Evolutionary conservation across 2,329 filamentous ascomycete genomes (phyloP).

Genomic region (Verticillium albo-atrum): DNA sequence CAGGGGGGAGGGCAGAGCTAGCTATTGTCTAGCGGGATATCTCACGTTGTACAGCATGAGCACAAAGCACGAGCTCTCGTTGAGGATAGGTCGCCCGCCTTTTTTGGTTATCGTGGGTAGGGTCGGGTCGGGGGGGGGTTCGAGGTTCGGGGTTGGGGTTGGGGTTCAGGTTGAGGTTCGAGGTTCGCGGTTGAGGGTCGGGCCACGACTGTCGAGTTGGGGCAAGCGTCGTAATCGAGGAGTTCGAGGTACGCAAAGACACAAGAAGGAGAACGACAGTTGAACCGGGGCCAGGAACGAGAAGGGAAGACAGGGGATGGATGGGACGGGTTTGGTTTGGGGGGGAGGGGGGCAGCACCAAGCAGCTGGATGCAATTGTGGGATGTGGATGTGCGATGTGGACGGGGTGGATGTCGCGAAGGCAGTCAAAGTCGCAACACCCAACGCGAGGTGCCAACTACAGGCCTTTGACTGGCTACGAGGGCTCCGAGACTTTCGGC

Average conservation of each 20-base stretch:
- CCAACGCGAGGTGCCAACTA: not conserved
- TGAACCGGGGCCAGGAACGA: not conserved
- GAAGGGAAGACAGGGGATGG: not conserved
- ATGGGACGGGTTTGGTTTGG: not conserved
- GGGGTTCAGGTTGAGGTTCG: too few species aligned
- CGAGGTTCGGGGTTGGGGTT: constrained; percentile 23
- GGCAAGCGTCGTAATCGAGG: not conserved
- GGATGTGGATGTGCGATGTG: not conserved
- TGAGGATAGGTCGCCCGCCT: not conserved
- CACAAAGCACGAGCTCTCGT: not conserved
- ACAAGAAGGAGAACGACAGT: not conserved
- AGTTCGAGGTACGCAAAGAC: not conserved
- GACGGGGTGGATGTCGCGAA: not conserved
- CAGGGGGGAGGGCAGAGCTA: constrained; percentile 10
- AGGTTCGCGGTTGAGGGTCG: too few species aligned
- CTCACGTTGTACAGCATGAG: not conserved
- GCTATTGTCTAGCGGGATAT: not conserved
- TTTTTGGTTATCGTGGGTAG: not conserved
- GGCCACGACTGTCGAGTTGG: constrained; percentile 20
- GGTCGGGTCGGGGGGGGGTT: not conserved
- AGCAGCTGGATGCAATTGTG: not conserved
- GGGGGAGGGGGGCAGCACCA: not conserved
- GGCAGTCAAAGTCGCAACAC: not conserved
- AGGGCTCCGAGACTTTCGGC: not conserved
- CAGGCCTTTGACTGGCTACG: not conserved